These are phyloP conservation scores for Malassezia yamatoensis DNA, from an alignment of 1,284 basidiomycete genomes.

Conservation along the genomic window DNA sequence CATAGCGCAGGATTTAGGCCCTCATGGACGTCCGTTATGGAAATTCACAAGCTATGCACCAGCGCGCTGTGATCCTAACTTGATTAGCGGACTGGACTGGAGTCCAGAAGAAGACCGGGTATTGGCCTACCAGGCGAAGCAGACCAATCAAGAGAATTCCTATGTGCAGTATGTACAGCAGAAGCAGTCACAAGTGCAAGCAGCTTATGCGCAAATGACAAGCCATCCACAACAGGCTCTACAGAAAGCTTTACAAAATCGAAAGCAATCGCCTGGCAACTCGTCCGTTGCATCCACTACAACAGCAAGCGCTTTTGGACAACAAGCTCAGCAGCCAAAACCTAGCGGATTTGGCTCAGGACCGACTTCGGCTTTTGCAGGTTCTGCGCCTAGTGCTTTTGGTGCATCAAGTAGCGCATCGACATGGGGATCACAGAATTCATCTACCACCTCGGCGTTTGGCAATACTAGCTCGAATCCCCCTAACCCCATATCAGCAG, in stretches of 20 bases:
- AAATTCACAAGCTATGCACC: constrained; percentile 12
- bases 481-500: background rate
- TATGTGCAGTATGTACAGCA: constrained; percentile 13
- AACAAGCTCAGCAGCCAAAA: background rate
- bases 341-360: constrained; percentile 2
- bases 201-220: constrained; percentile 6
- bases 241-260: constrained; percentile 9
- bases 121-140: constrained; percentile 12
- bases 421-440: background rate
- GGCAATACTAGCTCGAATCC: background rate
- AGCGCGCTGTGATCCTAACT: constrained; percentile 16
- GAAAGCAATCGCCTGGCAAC: background rate
- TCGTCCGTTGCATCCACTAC: background rate
- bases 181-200: background rate
- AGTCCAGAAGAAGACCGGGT: constrained; percentile 16
- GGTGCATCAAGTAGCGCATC: background rate
- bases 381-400: constrained; percentile 1
- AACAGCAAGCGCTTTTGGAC: constrained; percentile 2
- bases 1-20: constrained; percentile 9
- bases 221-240: constrained; percentile 4
- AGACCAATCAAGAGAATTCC: constrained; percentile 6
- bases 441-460: background rate
- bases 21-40: constrained; percentile 18
- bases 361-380: background rate
- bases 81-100: constrained; percentile 12